Base-by-base conservation (phyloP, 305 asterid genomes). In the Plantago lanceolata region DNA sequence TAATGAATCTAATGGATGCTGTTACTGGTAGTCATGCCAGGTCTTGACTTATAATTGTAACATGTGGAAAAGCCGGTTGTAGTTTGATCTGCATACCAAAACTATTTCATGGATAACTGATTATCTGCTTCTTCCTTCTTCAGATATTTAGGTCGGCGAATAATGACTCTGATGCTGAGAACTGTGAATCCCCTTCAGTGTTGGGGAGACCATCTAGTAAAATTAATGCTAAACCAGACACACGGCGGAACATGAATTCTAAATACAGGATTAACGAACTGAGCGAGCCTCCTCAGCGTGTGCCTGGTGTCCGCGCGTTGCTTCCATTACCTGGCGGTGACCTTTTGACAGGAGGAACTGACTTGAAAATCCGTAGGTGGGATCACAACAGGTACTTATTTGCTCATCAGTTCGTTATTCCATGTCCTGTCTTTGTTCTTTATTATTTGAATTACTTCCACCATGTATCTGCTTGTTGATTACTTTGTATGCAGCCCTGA, bases 261-360 rank as follows among this genome's bases (percentile, higher is more conserved):
- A 87, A 85, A 78, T 93, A 90, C 82, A 82, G 89, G 78, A 81
- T 88, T 65, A 86, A 87, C 48, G 99, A 90, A 81, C 84, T 90
- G 76, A 90, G 71, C 67, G 96, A 93, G 66, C 87, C 90, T 31
- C 79, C 90, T 28, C 73, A 78, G 6, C 95, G 95, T 48, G 73
- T 86, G 61, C 92, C 96, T 76, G 99, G 99, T 65, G 77, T 90
- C 72, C 99, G 97, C 63, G 84, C 99, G 15, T 83, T 94, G 87
- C 95, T 94, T 74, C 99, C 99, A 12, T 79, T 94, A 75, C 96
- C 97, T 68, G 90, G 97, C 64, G 99, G 99, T 67, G 97, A 94
- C 84, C 77, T 94, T 47, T 73, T 94, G 75, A 90, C 99, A 1
- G 99, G 95, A 76, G 97, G 99, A 59, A 86, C 96, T 48, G 99